Base-by-base conservation (phyloP, 2,329 filamentous ascomycete species). In the Aspergillus novoparasiticus region DNA sequence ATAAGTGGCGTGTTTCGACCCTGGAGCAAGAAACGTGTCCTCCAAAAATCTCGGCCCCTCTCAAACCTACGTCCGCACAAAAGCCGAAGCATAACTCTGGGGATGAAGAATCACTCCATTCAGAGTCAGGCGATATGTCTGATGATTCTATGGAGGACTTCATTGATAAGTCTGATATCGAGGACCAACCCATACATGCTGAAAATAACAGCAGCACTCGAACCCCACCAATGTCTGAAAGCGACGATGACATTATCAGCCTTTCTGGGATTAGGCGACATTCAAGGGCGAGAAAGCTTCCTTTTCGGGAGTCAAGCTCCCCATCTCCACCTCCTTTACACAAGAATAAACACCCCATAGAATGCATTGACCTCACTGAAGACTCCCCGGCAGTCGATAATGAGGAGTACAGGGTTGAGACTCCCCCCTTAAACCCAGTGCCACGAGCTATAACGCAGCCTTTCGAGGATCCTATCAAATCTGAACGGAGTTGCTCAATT, bases 1-100 rank as follows among this genome's bases (percentile, higher is more conserved):
- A 72, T 28, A 72, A 73, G 32, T 87, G 83, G 82, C 80, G 80
- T 56, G 73, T 82, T 39, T 71, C 72, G 11, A 72, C 83, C 2
- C 76, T 85, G 65, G 70, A 78, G 58, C 66, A 69, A 43, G 71
- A 71, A 14, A 70, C 64, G 53, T 76, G 71, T 54, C 77, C 74
- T 9, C 72, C 67, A 14, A 76, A 69, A 55, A 62, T 71, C 56
- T 55, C 62, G 54, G 53, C 62, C 41, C 62, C 62, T 12, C 65
- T 70, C 6, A 67, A 57, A 54, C 60, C 61, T 39, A 58, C 50
- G 26, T 55, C 64, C 6, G 50, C 48, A 10, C 64, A 21, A 28
- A 64, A 64, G 39, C 23, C 48, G 11, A 58, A 58, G 19, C 30
- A 19, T 16, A 26, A 28, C 16, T 21, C 28, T 10, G 66, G 62